Conservation (phyloP, 1,139 yeast species). For the Kodamaea plutei region DNA sequence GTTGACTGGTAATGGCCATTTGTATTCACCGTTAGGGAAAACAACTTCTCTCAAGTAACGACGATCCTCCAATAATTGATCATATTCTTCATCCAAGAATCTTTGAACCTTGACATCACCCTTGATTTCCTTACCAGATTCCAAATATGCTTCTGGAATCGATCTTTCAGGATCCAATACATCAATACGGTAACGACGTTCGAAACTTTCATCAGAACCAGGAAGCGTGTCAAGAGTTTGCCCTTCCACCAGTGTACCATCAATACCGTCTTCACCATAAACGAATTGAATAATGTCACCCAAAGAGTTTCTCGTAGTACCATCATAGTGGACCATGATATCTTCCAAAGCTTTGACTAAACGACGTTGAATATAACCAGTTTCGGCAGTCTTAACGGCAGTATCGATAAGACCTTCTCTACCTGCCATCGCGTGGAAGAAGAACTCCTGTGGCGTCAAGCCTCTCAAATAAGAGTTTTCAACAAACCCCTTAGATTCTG, state of each 20-base stretch:
- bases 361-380: constrained; percentile 99
- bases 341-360: constrained; percentile 97
- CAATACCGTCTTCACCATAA: constrained; percentile 99
- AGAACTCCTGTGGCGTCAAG: constrained; percentile 96
- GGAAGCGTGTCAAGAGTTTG: constrained; percentile 97
- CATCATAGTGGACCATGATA: constrained; percentile 98
- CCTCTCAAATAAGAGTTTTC: constrained; percentile 98
- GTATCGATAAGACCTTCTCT: constrained; percentile 99
- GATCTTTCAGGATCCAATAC: constrained; percentile 66
- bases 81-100: constrained; percentile 77
- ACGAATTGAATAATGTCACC: constrained; percentile 96
- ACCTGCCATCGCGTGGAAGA: constrained; percentile 99
- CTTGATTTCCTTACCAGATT: constrained; percentile 83
- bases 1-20: constrained; percentile 97
- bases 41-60: constrained; percentile 70
- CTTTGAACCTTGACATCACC: constrained; percentile 87
- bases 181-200: constrained; percentile 81
- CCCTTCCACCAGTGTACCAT: constrained; percentile 96
- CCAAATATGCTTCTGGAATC: constrained; percentile 69
- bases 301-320: constrained; percentile 94
- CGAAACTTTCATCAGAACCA: constrained; percentile 82
- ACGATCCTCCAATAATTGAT: constrained; percentile 75
- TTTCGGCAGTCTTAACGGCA: constrained; percentile 97
- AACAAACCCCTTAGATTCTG: constrained; percentile 96
- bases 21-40: constrained; percentile 89